Percentiles rank a stretch among this genome's conserved stretches.
Conservation (phyloP, 2,329 filamentous ascomycete genomes). For the Pseudocercospora macadamiae region DNA sequence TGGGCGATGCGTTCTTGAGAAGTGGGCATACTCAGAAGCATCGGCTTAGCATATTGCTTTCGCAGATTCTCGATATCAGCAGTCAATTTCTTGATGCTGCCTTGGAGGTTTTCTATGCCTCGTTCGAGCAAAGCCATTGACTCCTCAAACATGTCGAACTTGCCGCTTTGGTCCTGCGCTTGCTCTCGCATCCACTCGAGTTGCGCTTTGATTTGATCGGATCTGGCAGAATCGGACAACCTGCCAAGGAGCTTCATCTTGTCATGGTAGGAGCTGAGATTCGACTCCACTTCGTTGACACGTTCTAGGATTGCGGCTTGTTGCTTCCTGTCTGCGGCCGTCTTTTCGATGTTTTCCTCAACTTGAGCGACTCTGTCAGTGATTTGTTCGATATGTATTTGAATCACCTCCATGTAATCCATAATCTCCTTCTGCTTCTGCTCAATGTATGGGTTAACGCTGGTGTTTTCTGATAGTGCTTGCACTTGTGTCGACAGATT, state of each 20-base stretch:
- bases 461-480: slow-evolving; percentile 8
- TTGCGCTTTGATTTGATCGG: slow-evolving; percentile 21
- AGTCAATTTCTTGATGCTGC: slow-evolving; percentile 24
- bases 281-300: slow-evolving; percentile 26
- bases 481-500: slow-evolving; percentile 25
- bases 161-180: slow-evolving; percentile 16
- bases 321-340: slow-evolving; percentile 22
- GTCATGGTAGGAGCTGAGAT: slow-evolving; percentile 24
- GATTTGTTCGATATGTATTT: slow-evolving; percentile 22
- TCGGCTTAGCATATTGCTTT: no score
- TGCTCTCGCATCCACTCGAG: slow-evolving; percentile 21
- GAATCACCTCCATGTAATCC: slow-evolving; percentile 14
- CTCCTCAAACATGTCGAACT: slow-evolving; percentile 21
- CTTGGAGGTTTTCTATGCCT: slow-evolving; percentile 23
- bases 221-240: slow-evolving; percentile 20
- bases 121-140: slow-evolving; percentile 25
- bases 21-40: no score
- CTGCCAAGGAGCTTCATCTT: slow-evolving; percentile 22
- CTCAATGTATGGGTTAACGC: slow-evolving; percentile 5
- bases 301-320: slow-evolving; percentile 29
- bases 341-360: slow-evolving; percentile 15
- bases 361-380: slow-evolving; percentile 22
- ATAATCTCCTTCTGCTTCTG: slow-evolving; percentile 20
- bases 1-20: slow-evolving; percentile 9
- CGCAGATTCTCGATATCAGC: no score